phyloP scores from a whole-genome alignment of 2,329 filamentous ascomycete genomes.

The Trichoderma arundinaceum region DNA sequence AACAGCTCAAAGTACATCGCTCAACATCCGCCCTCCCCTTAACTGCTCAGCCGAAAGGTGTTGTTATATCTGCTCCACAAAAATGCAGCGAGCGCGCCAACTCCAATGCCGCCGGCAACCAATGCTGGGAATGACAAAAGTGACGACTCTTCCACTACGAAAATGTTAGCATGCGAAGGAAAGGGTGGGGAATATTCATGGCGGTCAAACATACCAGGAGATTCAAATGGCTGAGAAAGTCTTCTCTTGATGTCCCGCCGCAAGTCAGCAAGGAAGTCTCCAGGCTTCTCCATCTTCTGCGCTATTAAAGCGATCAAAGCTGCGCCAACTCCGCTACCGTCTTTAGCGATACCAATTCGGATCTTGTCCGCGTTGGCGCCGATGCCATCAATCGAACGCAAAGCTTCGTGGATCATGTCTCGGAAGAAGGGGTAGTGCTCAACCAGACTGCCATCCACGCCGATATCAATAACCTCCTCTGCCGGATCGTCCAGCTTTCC shows the following conservation, averaged over 20 bases:
- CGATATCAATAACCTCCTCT: constrained; percentile 81
- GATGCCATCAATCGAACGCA: constrained; percentile 77
- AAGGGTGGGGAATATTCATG: too few relatives aligned
- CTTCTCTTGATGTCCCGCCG: constrained; percentile 48
- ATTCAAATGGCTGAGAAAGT: constrained; percentile 41
- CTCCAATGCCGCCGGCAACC: constrained; percentile 46
- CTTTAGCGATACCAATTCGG: constrained; percentile 94
- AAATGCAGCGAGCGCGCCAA: constrained; percentile 47
- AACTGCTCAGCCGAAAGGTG: constrained; percentile 33
- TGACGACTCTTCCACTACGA: constrained; percentile 42
- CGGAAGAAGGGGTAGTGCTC: constrained; percentile 96
- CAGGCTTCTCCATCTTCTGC: constrained; percentile 65
- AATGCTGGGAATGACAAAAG: constrained; percentile 43
- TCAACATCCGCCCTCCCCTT: background rate
- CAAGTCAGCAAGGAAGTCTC: constrained; percentile 51
- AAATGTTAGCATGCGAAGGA: background rate
- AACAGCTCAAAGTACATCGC: constrained; percentile 6
- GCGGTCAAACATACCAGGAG: constrained; percentile 40
- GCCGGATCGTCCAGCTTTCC: constrained; percentile 68
- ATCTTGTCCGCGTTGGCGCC: constrained; percentile 80
- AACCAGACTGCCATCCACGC: constrained; percentile 91
- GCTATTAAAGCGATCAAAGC: constrained; percentile 93
- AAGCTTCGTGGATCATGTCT: constrained; percentile 82
- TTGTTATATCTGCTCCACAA: constrained; percentile 46
- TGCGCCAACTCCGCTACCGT: constrained; percentile 83